Evolutionary conservation across 2,329 filamentous ascomycete species (phyloP), one percentile per base, ranked within the genome.

Genomic region (Exophiala lecanii-corni): DNA sequence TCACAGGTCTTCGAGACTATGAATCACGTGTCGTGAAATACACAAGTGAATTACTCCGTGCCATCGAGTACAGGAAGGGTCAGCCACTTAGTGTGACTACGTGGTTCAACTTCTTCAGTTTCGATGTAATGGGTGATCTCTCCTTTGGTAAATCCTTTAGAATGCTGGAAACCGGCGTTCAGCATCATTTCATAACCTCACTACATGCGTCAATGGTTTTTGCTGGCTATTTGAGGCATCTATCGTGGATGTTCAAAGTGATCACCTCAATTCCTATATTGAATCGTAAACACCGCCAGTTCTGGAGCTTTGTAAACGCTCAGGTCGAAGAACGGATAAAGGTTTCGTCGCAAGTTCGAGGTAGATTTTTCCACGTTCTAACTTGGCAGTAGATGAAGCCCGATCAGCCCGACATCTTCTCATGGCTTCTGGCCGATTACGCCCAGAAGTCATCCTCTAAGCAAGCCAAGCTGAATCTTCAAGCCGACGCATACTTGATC

Each of bases 51-150:
- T 17, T 41, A 21, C 19, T 41, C 21, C 19, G 10, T 15, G 19
- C 19, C 5, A 35, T 41, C 15, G 39, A 35, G 20, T 9, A 6
- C 6, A 28, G 28, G 16, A 25, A 21, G 15, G 39, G 6, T 13
- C 30, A 34, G 26, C 34, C 46, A 20, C 23, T 49, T 10, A 19
- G 42, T 35, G 28, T 47, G 20, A 38, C 47, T 19, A 21, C 42
- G 19, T 49, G 46, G 45, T 51, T 45, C 33, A 40, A 50, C 28
- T 50, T 37, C 40, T 50, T 23, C n/a, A 49, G 39, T 25, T 51
- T 49, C 35, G 49, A 51, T 26, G 39, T 51, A 21, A 51, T 51
- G 49, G 46, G 49, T 16, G 36, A 43, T 34, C 40, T 51, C 7
- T 41, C 46, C 18, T 47, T 43, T 19, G 49, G 49, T 9, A 38